Conservation (phyloP, 2,329 filamentous ascomycete genomes). For the Claviceps sp. region DNA sequence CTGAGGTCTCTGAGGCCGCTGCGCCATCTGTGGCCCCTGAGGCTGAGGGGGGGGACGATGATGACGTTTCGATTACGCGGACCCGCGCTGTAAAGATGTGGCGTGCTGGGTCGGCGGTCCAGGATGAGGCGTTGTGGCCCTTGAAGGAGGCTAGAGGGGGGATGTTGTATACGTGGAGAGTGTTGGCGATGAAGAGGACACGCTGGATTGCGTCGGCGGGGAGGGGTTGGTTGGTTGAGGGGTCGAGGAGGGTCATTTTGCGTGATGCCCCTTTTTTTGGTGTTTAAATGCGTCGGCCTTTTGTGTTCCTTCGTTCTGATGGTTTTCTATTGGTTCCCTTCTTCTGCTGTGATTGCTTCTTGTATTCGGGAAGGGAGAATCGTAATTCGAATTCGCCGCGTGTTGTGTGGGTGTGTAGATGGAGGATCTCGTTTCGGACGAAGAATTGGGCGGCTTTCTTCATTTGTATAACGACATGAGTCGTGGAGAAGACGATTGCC, state of each 20-base stretch:
- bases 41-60: background rate
- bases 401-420: no score
- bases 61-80: slow-evolving; percentile 57
- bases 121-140: slow-evolving; percentile 64
- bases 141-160: slow-evolving; percentile 65
- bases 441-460: no score
- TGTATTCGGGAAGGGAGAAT: no score
- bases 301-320: background rate
- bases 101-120: slow-evolving; percentile 57
- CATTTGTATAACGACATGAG: no score
- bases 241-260: slow-evolving; percentile 50
- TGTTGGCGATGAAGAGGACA: slow-evolving; percentile 61
- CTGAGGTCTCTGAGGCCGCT: slow-evolving; percentile 18
- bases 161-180: slow-evolving; percentile 78
- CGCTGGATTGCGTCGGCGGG: slow-evolving; percentile 71
- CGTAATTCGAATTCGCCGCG: no score
- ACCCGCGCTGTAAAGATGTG: slow-evolving; percentile 79
- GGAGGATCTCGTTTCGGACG: no score
- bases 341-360: background rate
- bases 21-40: background rate
- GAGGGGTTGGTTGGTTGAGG: slow-evolving; percentile 53
- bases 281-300: background rate
- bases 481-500: no score
- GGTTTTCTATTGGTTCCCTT: background rate
- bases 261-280: background rate